Conservation (phyloP, 441 rosid genomes). For the Manihot esculenta region DNA sequence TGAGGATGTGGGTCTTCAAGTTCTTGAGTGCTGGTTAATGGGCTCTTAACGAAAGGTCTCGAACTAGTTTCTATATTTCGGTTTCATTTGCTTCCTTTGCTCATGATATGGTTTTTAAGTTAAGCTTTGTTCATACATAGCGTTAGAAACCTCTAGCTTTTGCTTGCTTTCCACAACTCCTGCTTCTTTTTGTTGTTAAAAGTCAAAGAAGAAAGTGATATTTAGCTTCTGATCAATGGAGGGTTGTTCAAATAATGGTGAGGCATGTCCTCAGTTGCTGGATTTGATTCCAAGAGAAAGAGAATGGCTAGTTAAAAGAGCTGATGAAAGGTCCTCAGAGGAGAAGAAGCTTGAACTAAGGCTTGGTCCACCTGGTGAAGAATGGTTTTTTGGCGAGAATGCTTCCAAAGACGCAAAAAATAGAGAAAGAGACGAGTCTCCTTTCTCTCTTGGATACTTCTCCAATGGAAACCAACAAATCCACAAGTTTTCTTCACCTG, state of each 20-base stretch:
- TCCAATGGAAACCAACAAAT: constrained; percentile 28
- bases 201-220: constrained; percentile 1
- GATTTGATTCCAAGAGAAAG: constrained; percentile 48
- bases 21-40: constrained; percentile 31
- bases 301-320: constrained; percentile 33
- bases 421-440: constrained; percentile 41
- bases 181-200: constrained; percentile 12
- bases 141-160: constrained; percentile 8
- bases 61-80: neutral
- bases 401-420: constrained; percentile 16
- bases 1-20: constrained; percentile 30
- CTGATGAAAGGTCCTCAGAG: constrained; percentile 35
- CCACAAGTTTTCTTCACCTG: constrained; percentile 25
- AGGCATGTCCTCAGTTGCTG: constrained; percentile 43
- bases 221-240: constrained; percentile 40
- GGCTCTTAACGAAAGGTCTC: constrained; percentile 19
- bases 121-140: neutral
- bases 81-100: neutral
- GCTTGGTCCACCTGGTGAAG: constrained; percentile 85
- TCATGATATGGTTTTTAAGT: constrained; percentile 4
- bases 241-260: constrained; percentile 44
- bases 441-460: constrained; percentile 45
- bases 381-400: constrained; percentile 30
- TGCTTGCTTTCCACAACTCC: neutral
- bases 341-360: constrained; percentile 76